Conservation (phyloP, 2,329 filamentous ascomycete species). For the Paraphoma sp. region DNA sequence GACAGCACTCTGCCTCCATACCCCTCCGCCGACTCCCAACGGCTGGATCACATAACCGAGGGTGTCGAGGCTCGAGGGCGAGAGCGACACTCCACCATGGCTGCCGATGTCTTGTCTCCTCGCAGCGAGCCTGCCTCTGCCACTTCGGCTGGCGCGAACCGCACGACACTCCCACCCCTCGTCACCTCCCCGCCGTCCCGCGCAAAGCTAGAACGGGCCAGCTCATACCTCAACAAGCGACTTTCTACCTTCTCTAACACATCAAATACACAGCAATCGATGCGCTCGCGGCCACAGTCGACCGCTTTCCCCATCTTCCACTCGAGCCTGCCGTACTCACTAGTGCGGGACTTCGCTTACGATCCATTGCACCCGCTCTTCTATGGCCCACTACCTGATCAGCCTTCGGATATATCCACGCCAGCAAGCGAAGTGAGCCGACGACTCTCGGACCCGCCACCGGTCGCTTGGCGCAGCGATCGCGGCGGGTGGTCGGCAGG, state of each 20-base stretch:
- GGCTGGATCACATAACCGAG: conserved; percentile 39
- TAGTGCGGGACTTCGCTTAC: conserved; percentile 96
- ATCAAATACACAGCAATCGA: conserved; percentile 43
- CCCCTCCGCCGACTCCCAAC: conserved; percentile 31
- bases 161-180: conserved; percentile 56
- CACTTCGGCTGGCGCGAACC: conserved; percentile 43
- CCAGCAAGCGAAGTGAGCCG: conserved; percentile 78
- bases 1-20: conserved; percentile 23
- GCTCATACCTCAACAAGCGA: conserved; percentile 79
- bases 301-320: conserved; percentile 82
- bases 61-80: conserved; percentile 33
- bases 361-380: conserved; percentile 82
- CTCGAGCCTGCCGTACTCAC: conserved; percentile 84
- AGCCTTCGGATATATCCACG: conserved; percentile 82
- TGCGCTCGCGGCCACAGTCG: conserved; percentile 79
- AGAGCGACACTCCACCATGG: conserved; percentile 39
- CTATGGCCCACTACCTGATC: conserved; percentile 86
- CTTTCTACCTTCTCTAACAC: conserved; percentile 79
- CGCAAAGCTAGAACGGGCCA: conserved; percentile 64
- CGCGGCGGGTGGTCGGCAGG: conserved; percentile 63
- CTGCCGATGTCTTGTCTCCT: conserved; percentile 47
- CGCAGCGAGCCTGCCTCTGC: conserved; percentile 39
- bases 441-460: conserved; percentile 81
- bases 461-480: conserved; percentile 73
- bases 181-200: conserved; percentile 57